Base-by-base conservation (phyloP, 805 yeast species). In the Candida chilensis region DNA sequence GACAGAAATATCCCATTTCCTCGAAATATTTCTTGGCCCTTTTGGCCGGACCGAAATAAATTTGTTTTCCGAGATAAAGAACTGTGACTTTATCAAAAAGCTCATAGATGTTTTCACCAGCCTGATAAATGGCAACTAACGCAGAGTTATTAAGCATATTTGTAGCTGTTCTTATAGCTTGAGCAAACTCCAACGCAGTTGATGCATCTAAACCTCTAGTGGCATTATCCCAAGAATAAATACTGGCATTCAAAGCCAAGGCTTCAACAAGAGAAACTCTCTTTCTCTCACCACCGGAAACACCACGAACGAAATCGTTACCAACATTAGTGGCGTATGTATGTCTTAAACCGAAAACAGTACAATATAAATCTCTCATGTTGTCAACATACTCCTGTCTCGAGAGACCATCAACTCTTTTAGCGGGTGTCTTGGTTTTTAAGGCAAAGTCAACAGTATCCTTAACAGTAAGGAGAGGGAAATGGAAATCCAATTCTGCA, bases 171-270 rank as follows among this genome's bases (percentile, higher is more conserved):
- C 81, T 74, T 37, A 83, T 61, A 14, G 85, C 78, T 37, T 73
- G 63, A 24, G 80, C 64, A 44, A 74, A 83, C 47, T 81, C 88
- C 38, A 79, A 61, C 3, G 94, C 94, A 25, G 92, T 82, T 8
- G 92, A 81, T 4, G 92, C 69, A 55, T 83, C 94, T 36, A 84
- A 64, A 43, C 94, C 94, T 60, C 92, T 72, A 5, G 94, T 84
- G 5, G 90, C 80, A 46, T 84, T 84, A 60, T 83, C 88, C 74
- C 83, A 78, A 52, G 82, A 74, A 38, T 70, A 77, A 30, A 79
- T 60, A 29, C 71, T 58, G 18, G 85, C 79, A 17, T 78, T 73
- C 29, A 77, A 64, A 28, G 80, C 68, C 27, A 79, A 57, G 2
- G 82, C 82, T 54, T 83, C 94, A 8, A 87, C 85, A 43, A 83